Evolutionary conservation across 139 green algal species (phyloP), one percentile per base, ranked within the genome.

Genomic region (Eudorina sp.): DNA sequence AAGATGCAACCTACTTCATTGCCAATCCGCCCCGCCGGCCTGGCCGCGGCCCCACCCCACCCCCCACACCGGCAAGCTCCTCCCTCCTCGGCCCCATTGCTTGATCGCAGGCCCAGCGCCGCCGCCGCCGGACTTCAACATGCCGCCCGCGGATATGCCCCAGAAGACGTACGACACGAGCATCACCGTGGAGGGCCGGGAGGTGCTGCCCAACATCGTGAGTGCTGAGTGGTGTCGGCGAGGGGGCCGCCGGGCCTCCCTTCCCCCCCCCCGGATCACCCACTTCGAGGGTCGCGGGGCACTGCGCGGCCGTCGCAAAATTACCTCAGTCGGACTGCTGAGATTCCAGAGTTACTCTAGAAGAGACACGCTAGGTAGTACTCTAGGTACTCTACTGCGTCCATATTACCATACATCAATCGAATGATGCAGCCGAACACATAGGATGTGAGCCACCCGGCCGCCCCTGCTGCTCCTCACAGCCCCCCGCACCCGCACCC

Each of bases 161-260:
- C 66, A 48, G 38, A 9, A 29, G 34, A 75, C 19, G 31, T 75
- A 75, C 66, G 38, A 75, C 31, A 25, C 46, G 34, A 46, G 36
- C 66, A 29, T 75, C 25, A 29, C 13, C 34, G 4, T 75, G 21
- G 11, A 40, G 34, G 4, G 31, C 34, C 25, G 0, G 13, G 66
- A 75, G 31, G 66, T 75, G 31, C 66, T 75, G 66, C 66, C 66
- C 36, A 48, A 46, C 31, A 75, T 75, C 46, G 66, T 75, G 31
- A 75, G 66, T 75, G 1, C 2, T n/a, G n/a, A n/a, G n/a, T n/a
- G n/a, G n/a, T n/a, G n/a, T n/a, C n/a, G n/a, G n/a, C n/a, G n/a
- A n/a, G n/a, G n/a, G n/a, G n/a, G n/a, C n/a, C n/a, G n/a, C n/a
- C n/a, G n/a, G n/a, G n/a, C n/a, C n/a, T n/a, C n/a, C n/a, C n/a